Percentiles rank a stretch among this genome's conserved stretches.
Conservation (phyloP, 176 grass and related monocot genomes). For the Poa annua region DNA sequence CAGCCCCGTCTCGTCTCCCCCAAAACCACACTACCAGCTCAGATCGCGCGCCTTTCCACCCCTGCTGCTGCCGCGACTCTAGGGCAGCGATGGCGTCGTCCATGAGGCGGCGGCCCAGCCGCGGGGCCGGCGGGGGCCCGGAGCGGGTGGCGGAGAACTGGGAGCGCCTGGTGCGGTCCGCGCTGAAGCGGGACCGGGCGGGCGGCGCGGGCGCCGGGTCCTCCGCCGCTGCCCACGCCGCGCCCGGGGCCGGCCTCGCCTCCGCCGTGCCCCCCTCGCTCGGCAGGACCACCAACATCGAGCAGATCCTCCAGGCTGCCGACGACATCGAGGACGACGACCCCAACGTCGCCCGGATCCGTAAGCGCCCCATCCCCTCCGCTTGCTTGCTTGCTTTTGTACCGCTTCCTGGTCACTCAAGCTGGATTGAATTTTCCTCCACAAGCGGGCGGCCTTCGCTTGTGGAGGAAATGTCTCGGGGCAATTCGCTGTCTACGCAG, state of each 20-base stretch:
- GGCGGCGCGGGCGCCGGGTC: constrained; percentile 13
- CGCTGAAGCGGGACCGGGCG: constrained; percentile 57
- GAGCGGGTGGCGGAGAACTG: constrained; percentile 70
- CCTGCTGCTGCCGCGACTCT: background rate
- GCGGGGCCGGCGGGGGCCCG: constrained; percentile 26
- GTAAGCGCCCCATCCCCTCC: constrained; percentile 17
- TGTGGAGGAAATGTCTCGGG: background rate
- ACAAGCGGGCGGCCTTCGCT: background rate
- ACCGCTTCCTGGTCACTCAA: background rate
- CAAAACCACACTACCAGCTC: background rate
- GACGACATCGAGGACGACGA: constrained; percentile 86
- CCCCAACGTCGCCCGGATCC: constrained; percentile 83
- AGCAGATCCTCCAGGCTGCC: constrained; percentile 84
- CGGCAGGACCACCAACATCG: constrained; percentile 70
- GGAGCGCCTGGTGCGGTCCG: constrained; percentile 81
- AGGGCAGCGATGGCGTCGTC: constrained; percentile 42
- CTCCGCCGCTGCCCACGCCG: constrained; percentile 25
- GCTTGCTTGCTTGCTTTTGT: background rate
- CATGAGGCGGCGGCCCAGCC: constrained; percentile 36
- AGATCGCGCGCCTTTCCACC: constrained; percentile 1
- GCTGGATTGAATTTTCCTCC: too few species aligned
- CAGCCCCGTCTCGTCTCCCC: background rate
- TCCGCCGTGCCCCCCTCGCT: constrained; percentile 72
- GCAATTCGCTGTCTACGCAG: background rate
- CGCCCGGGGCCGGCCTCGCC: constrained; percentile 36